phyloP scores from a whole-genome alignment of 306 rosid species.

The Datisca glomerata region DNA sequence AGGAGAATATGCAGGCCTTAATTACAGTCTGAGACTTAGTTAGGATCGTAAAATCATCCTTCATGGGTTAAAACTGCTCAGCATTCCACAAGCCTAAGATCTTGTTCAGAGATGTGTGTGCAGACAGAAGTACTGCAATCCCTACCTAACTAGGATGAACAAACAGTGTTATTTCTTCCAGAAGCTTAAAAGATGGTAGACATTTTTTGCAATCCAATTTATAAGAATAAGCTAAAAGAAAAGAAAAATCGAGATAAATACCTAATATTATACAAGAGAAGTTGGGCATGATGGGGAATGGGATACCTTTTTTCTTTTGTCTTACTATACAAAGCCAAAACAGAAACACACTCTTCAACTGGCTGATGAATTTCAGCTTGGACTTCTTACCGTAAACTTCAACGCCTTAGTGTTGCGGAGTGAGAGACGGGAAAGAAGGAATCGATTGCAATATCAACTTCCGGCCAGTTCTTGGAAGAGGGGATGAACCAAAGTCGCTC shows the following conservation, averaged over 20 bases:
- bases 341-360: slow-evolving; percentile 17
- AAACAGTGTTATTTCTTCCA: no score
- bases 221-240: no score
- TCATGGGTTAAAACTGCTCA: no score
- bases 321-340: slow-evolving; percentile 21
- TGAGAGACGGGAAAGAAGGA: slow-evolving; percentile 86
- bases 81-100: no score
- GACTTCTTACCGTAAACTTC: slow-evolving; percentile 4
- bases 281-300: slow-evolving; percentile 25
- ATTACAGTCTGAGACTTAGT: no score
- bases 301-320: slow-evolving; percentile 31
- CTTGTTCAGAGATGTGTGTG: no score
- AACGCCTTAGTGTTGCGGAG: slow-evolving; percentile 40
- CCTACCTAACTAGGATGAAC: no score
- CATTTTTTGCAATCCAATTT: no score
- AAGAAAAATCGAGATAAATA: not conserved
- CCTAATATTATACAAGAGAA: slow-evolving; percentile 24
- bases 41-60: no score
- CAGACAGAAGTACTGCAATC: no score
- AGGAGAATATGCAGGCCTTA: no score
- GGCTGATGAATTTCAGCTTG: slow-evolving; percentile 5
- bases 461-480: slow-evolving; percentile 62
- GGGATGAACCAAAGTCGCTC: slow-evolving; percentile 39
- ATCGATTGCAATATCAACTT: slow-evolving; percentile 68
- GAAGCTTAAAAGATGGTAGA: no score